Percentiles rank a stretch among this genome's conserved stretches.
Conservation (phyloP, 805 yeast species). For the Monosporozyma aquatica region DNA sequence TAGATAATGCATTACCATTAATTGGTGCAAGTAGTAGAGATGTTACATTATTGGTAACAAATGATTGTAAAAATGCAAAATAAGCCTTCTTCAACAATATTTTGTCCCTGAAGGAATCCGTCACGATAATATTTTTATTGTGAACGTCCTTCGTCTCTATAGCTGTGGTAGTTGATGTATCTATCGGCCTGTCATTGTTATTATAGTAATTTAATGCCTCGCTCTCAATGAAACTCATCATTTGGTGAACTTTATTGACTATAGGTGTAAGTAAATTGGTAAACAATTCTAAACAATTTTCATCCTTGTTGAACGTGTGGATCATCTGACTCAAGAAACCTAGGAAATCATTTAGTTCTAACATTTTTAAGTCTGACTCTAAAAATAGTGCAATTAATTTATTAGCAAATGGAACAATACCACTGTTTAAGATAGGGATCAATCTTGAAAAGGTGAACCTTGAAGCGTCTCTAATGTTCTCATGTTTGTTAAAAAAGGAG, state of each 20-base stretch:
- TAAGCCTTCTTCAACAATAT: slow-evolving; percentile 59
- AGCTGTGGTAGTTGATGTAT: not conserved
- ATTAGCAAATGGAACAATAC: slow-evolving; percentile 46
- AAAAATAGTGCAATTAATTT: slow-evolving; percentile 63
- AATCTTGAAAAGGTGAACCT: slow-evolving; percentile 83
- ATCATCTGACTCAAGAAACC: slow-evolving; percentile 82
- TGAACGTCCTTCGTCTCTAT: slow-evolving; percentile 6
- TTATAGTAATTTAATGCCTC: slow-evolving; percentile 23
- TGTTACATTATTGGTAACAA: slow-evolving; percentile 70
- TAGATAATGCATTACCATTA: slow-evolving; percentile 52
- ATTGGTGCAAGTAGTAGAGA: slow-evolving; percentile 64
- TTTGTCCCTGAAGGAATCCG: slow-evolving; percentile 60
- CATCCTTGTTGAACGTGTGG: slow-evolving; percentile 63
- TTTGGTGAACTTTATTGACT: slow-evolving; percentile 49
- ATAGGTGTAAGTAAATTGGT: slow-evolving; percentile 71
- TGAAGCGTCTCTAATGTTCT: slow-evolving; percentile 72
- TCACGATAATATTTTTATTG: slow-evolving; percentile 31
- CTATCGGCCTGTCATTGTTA: not conserved
- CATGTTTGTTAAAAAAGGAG: slow-evolving; percentile 59
- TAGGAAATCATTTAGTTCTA: slow-evolving; percentile 71
- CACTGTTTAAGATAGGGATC: slow-evolving; percentile 58
- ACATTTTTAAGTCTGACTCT: slow-evolving; percentile 44
- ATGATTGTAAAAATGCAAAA: slow-evolving; percentile 56
- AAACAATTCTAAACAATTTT: slow-evolving; percentile 61
- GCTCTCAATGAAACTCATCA: slow-evolving; percentile 37